A percentile compares a stretch with the other conserved stretches of the same genome.
Evolutionary conservation across 208 protist genomes (phyloP).

Genomic region (Trypanosoma boissoni): DNA sequence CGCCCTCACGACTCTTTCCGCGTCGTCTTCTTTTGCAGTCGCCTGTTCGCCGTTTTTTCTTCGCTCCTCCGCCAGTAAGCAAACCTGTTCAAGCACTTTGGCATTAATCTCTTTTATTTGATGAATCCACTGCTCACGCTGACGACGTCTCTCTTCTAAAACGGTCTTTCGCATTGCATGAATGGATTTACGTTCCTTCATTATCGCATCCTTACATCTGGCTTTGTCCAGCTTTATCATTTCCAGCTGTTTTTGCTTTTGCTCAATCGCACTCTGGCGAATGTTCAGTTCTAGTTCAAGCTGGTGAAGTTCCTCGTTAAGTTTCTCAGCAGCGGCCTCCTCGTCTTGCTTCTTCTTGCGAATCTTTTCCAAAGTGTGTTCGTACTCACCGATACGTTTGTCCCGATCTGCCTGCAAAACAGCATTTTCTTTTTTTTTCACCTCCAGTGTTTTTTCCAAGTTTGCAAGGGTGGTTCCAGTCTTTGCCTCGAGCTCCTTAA

Average conservation of each 20-base stretch:
- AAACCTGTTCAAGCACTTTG: constrained; percentile 78
- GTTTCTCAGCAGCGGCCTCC: constrained; percentile 54
- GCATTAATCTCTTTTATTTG: constrained; percentile 89
- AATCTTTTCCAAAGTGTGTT: constrained; percentile 86
- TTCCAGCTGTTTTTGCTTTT: constrained; percentile 87
- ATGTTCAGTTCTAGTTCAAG: constrained; percentile 78
- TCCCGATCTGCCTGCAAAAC: constrained; percentile 73
- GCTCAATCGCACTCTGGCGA: constrained; percentile 68
- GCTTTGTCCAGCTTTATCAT: constrained; percentile 83
- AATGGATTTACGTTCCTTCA: constrained; percentile 68
- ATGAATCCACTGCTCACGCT: constrained; percentile 88
- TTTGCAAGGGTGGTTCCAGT: constrained; percentile 70
- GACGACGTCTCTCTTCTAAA: constrained; percentile 60
- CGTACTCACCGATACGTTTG: constrained; percentile 73
- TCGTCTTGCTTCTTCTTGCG: constrained; percentile 88
- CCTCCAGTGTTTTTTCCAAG: constrained; percentile 70
- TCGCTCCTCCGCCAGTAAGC: constrained; percentile 63
- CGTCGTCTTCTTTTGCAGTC: constrained; percentile 64
- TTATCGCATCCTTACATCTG: constrained; percentile 79
- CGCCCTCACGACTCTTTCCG: constrained; percentile 65
- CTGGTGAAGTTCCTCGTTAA: constrained; percentile 77
- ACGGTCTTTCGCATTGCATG: constrained; percentile 73
- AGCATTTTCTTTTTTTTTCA: constrained; percentile 81
- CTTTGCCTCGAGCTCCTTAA: constrained; percentile 78
- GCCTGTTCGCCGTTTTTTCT: constrained; percentile 65